Base-by-base conservation (phyloP, 371 early-diverging fungal species). In the Mortierella sp. region DNA sequence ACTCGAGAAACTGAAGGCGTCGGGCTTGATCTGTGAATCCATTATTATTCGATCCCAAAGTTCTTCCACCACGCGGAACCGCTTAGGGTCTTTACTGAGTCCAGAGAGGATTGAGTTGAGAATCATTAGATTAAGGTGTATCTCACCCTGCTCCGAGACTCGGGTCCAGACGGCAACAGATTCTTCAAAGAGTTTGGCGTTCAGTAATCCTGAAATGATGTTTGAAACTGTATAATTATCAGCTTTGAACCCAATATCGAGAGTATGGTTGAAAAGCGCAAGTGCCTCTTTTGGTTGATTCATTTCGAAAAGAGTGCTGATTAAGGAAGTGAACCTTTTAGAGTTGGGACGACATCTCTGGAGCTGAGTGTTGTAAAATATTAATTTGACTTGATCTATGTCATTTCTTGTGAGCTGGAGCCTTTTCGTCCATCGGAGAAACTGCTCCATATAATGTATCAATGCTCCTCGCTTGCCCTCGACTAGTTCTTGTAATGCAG, bases 371-470 rank as follows among this genome's bases (percentile, higher is more conserved):
- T 41, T 33, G 32, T 41, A 40, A 28, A 72, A 65, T 4, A 68
- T 73, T 9, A 36, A 6, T 52, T 74, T 79, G 38, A 58, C 70
- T 2, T 57, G 74, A 3, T 63, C 48, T 32, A 74, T 59, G 1
- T 74, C 63, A 2, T 59, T 67, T 13, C 38, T 19, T 7, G 59
- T 70, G 21, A 79, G 65, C 21, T 79, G 74, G 2, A 79, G 69
- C 5, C 79, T 74, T 11, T 59, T 69, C 4, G 68, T 70, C 79
- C 79, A 79, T 53, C 40, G n/a, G 13, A 79, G 65, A 32, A 79
- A 73, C 50, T 79, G 66, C 4, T 16, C 45, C 69, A 73, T 67
- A 28, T 62, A 63, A 1, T 50, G 63, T 11, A 45, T 55, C 4
- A 66, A 38, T 21, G 32, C 43, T 1, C 69, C 47, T 40, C 22